A percentile compares a stretch with the other conserved stretches of the same genome.
phyloP scores from a whole-genome alignment of 208 protist genomes.

The Naegleria lovaniensis region DNA sequence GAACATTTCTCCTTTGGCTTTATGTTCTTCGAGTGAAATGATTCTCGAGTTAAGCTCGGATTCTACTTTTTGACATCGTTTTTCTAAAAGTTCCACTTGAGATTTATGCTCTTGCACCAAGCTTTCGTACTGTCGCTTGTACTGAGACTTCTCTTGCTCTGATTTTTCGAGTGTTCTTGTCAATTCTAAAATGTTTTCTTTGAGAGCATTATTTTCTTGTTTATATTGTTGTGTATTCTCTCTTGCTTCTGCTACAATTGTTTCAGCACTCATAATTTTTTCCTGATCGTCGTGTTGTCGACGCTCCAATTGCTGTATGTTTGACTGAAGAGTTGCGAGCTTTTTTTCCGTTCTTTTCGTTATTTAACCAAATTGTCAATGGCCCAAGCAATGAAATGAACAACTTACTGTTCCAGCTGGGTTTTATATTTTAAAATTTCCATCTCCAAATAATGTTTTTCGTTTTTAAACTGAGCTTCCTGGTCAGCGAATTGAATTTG shows the following conservation, averaged over 20 bases:
- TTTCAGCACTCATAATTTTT: not conserved
- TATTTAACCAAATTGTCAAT: not conserved
- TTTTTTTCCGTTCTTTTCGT: not conserved
- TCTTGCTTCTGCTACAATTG: not conserved
- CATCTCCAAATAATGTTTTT: not conserved
- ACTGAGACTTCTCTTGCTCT: too few relatives aligned
- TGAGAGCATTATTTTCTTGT: not conserved
- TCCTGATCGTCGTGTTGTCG: too few relatives aligned
- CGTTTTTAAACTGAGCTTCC: not conserved
- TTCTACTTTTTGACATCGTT: not conserved
- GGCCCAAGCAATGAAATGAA: too few relatives aligned
- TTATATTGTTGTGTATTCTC: not conserved
- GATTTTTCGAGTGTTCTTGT: not conserved
- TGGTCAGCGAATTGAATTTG: not conserved
- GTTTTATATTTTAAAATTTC: not conserved
- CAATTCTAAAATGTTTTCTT: not conserved
- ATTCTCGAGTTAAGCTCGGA: not conserved
- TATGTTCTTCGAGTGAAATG: not conserved
- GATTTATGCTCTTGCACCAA: not conserved
- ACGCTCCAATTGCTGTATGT: too few relatives aligned
- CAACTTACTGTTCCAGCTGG: not conserved
- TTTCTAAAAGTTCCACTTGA: not conserved
- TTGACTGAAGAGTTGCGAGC: not conserved
- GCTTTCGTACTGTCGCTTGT: not conserved
- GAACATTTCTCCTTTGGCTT: slow-evolving; percentile 18